Base-by-base conservation (phyloP, 2,329 filamentous ascomycete species). In the Alternaria rosae region DNA sequence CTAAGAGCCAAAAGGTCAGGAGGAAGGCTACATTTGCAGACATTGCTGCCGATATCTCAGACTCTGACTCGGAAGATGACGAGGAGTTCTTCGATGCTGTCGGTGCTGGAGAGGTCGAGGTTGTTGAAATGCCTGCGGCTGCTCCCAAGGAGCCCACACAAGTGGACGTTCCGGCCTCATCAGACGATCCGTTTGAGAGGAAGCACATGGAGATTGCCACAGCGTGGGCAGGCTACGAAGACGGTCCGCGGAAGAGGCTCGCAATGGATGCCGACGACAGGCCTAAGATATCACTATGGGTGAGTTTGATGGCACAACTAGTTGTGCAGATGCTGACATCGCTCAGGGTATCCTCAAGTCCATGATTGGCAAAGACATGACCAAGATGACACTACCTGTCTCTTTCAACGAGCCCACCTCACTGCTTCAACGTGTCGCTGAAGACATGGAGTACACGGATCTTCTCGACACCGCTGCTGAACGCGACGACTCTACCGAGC, bases 301-400 rank as follows among this genome's bases (percentile, higher is more conserved):
- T 97, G 87, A 48, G 67, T 58, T 17, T 2, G 23, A 17, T 13
- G 21, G 15, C 28, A 38, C 13, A 15, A 42, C 9, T 55, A 55
- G 56, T 41, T 15, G 9, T 28, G 6, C 21, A 32, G 21, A 50
- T 53, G 56, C 76, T 81, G 62, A 81, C 67, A 10, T 11, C 35
- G 2, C 28, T 1, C 67, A 97, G 94, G 91, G 91, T 69, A 97
- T 99, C 70, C 83, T 99, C 66, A 99, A 98, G 83, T 98, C 94
- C 21, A 98, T 99, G 95, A 97, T 99, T 80, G 95, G 95, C 66
- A 98, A 99, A 79, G 95, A 99, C 76, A 98, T 99, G 95, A 98
- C 95, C 38, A 98, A 96, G 84, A 99, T 99, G 94, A 98, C 95
- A 0, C 83, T 99, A 20, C 95, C 95, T 0, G 95, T 99, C 3